phyloP scores from a whole-genome alignment of 768 basidiomycete species.

The Hydnomerulius pinastri region DNA sequence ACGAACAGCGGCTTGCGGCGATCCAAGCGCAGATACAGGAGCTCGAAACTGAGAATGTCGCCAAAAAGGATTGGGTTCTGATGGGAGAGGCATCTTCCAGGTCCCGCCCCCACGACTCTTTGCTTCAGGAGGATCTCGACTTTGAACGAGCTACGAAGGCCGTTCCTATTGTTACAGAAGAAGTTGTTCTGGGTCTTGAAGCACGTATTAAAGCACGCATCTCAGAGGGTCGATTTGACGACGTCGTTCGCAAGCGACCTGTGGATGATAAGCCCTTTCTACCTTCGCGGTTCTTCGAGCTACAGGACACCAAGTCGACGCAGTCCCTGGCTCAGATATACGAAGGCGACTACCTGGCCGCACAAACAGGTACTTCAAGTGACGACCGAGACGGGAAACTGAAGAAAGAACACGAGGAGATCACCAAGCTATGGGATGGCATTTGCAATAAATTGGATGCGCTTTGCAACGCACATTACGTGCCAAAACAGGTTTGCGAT shows the following conservation, averaged over 20 bases:
- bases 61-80: conserved; percentile 88
- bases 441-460: conserved; percentile 91
- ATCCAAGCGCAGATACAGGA: conserved; percentile 77
- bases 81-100: conserved; percentile 88
- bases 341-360: conserved; percentile 85
- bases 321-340: conserved; percentile 95
- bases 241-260: conserved; percentile 82
- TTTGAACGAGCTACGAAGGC: conserved; percentile 89
- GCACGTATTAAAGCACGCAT: conserved; percentile 91
- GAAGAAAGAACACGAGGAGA: conserved; percentile 84
- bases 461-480: conserved; percentile 91
- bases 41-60: conserved; percentile 86
- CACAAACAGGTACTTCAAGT: conserved; percentile 49
- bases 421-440: conserved; percentile 80
- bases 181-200: conserved; percentile 78
- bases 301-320: conserved; percentile 85
- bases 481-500: conserved; percentile 81
- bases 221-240: conserved; percentile 83
- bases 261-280: conserved; percentile 87
- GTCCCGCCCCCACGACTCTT: conserved; percentile 83
- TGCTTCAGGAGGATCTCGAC: conserved; percentile 92
- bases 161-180: conserved; percentile 89
- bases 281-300: conserved; percentile 84
- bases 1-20: conserved; percentile 76
- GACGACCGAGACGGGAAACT: conserved; percentile 91